Evolutionary conservation across 2,329 filamentous ascomycete species (phyloP).

Genomic region (Sporothrix luriei): DNA sequence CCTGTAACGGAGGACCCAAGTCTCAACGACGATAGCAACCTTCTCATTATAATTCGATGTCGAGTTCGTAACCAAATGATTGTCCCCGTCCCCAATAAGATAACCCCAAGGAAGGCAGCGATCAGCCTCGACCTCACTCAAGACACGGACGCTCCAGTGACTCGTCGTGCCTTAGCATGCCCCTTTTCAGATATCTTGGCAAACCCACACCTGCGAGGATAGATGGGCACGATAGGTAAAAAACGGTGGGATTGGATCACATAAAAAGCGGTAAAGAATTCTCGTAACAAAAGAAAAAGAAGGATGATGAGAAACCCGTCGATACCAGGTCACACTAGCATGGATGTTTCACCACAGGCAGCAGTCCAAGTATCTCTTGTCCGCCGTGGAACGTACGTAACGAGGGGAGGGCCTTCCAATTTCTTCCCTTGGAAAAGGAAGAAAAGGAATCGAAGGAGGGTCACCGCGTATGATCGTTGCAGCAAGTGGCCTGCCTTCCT

Average conservation of each 20-base stretch:
- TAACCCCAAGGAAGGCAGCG: not conserved
- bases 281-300: not conserved
- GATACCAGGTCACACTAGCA: not conserved
- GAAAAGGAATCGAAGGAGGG: not conserved
- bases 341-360: conserved; percentile 23
- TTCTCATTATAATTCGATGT: not conserved
- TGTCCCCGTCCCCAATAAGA: not conserved
- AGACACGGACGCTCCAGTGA: not conserved
- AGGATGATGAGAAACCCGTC: not conserved
- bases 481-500: not conserved
- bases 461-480: not conserved
- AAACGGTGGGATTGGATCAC: not conserved
- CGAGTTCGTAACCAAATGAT: not conserved
- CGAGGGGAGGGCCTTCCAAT: not conserved
- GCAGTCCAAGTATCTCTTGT: not conserved
- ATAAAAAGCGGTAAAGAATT: too few species aligned
- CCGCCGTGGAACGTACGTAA: conserved; percentile 3
- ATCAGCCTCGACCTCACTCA: not conserved
- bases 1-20: not conserved
- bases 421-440: too few species aligned
- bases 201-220: not conserved
- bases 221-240: not conserved
- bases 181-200: conserved; percentile 11
- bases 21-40: not conserved
- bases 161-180: not conserved